Conservation (phyloP, 2,329 filamentous ascomycete genomes). For the Pseudogymnoascus sp. region DNA sequence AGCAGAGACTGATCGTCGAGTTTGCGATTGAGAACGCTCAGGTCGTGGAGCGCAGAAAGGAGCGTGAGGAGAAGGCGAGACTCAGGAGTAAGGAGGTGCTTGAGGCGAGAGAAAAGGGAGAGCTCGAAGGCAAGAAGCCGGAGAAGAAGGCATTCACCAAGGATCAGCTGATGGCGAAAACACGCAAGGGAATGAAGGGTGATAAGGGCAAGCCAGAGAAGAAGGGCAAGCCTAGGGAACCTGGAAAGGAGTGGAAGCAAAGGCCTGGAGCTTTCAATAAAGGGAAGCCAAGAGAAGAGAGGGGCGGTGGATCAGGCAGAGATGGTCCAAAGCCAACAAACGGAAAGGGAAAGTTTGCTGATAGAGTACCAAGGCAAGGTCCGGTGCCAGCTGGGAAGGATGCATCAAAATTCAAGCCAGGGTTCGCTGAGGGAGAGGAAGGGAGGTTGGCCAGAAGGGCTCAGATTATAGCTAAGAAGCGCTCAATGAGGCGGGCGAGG, state of each 20-base stretch:
- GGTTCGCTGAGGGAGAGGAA: conserved; percentile 37
- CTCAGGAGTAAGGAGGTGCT: conserved; percentile 31
- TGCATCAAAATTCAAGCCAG: conserved; percentile 24
- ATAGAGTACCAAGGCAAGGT: conserved; percentile 25
- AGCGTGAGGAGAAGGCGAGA: conserved; percentile 50
- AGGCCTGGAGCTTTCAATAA: conserved; percentile 10
- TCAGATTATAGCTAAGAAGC: conserved; percentile 78
- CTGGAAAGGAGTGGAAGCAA: conserved; percentile 11
- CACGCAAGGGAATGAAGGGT: conserved; percentile 28
- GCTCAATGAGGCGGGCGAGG: conserved; percentile 60
- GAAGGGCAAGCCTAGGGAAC: conserved; percentile 12
- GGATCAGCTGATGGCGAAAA: conserved; percentile 28
- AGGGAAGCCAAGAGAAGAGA: conserved; percentile 6
- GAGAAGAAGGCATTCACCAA: conserved; percentile 27
- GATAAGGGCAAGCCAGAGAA: conserved; percentile 19
- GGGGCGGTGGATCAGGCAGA: conserved; percentile 11
- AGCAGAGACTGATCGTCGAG: conserved; percentile 85
- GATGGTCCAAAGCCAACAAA: conserved; percentile 16
- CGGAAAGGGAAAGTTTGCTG: conserved; percentile 10
- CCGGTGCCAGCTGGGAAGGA: conserved; percentile 23
- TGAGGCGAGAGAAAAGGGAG: conserved; percentile 26
- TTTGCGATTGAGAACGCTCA: conserved; percentile 98
- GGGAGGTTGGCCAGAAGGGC: conserved; percentile 54
- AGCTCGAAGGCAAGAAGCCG: conserved; percentile 24
- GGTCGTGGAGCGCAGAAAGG: conserved; percentile 72